Percentiles rank a stretch among this genome's conserved stretches.
Conservation (phyloP, 2,329 filamentous ascomycete genomes). For the Teratosphaeria gauchensis region DNA sequence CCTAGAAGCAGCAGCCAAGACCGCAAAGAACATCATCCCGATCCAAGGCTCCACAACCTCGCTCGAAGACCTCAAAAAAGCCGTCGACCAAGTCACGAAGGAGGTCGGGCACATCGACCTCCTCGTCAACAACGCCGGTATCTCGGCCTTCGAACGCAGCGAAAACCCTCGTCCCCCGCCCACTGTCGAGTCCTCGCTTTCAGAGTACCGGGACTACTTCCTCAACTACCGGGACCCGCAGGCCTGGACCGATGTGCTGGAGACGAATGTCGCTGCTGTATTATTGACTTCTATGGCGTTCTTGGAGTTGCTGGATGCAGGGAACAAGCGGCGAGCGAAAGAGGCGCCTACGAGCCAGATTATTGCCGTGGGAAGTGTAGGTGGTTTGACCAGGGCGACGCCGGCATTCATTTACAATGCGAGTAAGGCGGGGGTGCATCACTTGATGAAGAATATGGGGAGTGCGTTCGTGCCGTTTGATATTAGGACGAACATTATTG, state of each 20-base stretch:
- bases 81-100: slow-evolving; percentile 32
- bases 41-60: slow-evolving; percentile 36
- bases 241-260: slow-evolving; percentile 32
- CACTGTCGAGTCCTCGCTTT: slow-evolving; percentile 16
- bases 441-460: slow-evolving; percentile 37
- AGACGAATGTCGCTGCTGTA: slow-evolving; percentile 37
- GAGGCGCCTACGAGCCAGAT: slow-evolving; percentile 37
- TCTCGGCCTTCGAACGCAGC: slow-evolving; percentile 22
- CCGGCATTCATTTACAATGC: slow-evolving; percentile 31
- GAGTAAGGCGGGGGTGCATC: slow-evolving; percentile 34
- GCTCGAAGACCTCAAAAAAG: slow-evolving; percentile 31
- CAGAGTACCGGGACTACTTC: slow-evolving; percentile 28
- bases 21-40: slow-evolving; percentile 29
- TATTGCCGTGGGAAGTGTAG: slow-evolving; percentile 35
- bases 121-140: slow-evolving; percentile 42
- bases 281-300: slow-evolving; percentile 37
- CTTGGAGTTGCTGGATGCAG: slow-evolving; percentile 35
- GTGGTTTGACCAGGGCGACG: slow-evolving; percentile 29
- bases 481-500: slow-evolving; percentile 38
- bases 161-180: slow-evolving; percentile 33
- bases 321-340: slow-evolving; percentile 31
- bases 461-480: slow-evolving; percentile 35
- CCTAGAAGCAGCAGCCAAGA: slow-evolving; percentile 31
- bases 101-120: slow-evolving; percentile 42
- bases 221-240: slow-evolving; percentile 35